Percentiles rank a stretch among this genome's conserved stretches.
phyloP scores from a whole-genome alignment of 1,284 basidiomycete genomes.

The Puccinia sorghi region DNA sequence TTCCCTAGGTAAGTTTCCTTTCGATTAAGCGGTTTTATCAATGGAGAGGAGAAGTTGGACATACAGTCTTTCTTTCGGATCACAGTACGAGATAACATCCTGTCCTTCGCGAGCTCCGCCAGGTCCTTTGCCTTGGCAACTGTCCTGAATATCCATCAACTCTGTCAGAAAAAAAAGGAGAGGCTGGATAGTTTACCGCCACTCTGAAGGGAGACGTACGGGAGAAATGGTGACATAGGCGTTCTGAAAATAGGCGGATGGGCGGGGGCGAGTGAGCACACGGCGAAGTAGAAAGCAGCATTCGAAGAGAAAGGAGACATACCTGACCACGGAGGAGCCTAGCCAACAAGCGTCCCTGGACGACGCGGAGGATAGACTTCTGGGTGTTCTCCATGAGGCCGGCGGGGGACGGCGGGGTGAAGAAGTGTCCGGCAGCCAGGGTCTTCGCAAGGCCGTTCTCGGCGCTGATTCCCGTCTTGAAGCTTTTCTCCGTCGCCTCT shows the following conservation, averaged over 20 bases:
- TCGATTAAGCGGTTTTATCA: background rate
- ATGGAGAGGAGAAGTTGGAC: background rate
- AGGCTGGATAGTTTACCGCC: too few species aligned
- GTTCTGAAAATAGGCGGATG: constrained; percentile 2
- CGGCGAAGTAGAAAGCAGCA: background rate
- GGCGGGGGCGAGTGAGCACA: background rate
- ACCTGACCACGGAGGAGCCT: constrained; percentile 37
- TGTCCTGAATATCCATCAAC: background rate
- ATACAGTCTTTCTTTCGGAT: constrained; percentile 20
- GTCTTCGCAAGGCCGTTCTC: constrained; percentile 21
- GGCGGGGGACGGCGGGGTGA: constrained; percentile 1
- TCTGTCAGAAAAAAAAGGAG: too few species aligned
- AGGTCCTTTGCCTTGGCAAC: constrained; percentile 29
- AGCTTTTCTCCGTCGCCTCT: constrained; percentile 9
- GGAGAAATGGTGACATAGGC: constrained; percentile 25
- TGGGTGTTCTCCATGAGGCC: constrained; percentile 44
- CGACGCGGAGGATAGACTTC: constrained; percentile 11
- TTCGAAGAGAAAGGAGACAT: background rate
- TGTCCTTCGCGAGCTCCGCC: constrained; percentile 28
- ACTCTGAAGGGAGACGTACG: constrained; percentile 6
- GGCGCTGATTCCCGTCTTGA: constrained; percentile 18
- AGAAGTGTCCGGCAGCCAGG: constrained; percentile 24
- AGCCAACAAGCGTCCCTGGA: constrained; percentile 36
- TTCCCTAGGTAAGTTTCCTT: background rate
- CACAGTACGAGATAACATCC: constrained; percentile 35